These are phyloP conservation scores for Eimeria brunetti DNA, from an alignment of 169 alveolate genomes.

Conservation along the genomic window DNA sequence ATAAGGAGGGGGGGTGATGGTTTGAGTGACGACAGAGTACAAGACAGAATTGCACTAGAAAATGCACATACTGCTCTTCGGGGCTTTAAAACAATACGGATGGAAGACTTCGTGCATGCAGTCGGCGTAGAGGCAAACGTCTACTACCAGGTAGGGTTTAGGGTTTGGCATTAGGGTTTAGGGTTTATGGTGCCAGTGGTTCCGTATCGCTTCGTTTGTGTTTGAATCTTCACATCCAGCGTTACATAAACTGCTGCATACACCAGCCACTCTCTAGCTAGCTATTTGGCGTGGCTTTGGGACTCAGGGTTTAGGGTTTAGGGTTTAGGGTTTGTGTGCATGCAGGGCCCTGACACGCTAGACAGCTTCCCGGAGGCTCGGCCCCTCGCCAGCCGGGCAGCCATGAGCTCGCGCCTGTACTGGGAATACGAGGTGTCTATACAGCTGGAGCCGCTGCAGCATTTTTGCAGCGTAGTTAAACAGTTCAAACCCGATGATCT, in stretches of 20 bases:
- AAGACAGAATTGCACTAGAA: background rate
- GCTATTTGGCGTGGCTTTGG: background rate
- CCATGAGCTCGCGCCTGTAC: constrained; percentile 39
- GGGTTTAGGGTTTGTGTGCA: background rate
- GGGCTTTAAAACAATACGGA: constrained; percentile 61
- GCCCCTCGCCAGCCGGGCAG: background rate
- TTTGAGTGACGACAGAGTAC: background rate
- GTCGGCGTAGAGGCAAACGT: constrained; percentile 79
- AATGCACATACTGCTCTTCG: constrained; percentile 49
- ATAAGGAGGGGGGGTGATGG: background rate
- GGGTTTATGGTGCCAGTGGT: no score
- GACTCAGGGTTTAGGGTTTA: background rate
- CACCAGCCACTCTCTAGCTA: background rate
- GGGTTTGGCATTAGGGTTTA: no score
- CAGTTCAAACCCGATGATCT: constrained; percentile 49
- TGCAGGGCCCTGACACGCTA: constrained; percentile 13
- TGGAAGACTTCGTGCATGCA: constrained; percentile 67
- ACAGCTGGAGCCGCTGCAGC: constrained; percentile 90
- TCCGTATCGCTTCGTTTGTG: no score
- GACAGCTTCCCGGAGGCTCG: background rate
- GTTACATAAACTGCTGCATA: no score
- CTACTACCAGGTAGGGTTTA: constrained; percentile 64
- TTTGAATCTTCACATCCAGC: background rate
- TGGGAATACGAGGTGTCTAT: constrained; percentile 92
- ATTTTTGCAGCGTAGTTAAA: constrained; percentile 84